phyloP scores from a whole-genome alignment of 1,284 basidiomycete species.

The Rugosomyces carneus region DNA sequence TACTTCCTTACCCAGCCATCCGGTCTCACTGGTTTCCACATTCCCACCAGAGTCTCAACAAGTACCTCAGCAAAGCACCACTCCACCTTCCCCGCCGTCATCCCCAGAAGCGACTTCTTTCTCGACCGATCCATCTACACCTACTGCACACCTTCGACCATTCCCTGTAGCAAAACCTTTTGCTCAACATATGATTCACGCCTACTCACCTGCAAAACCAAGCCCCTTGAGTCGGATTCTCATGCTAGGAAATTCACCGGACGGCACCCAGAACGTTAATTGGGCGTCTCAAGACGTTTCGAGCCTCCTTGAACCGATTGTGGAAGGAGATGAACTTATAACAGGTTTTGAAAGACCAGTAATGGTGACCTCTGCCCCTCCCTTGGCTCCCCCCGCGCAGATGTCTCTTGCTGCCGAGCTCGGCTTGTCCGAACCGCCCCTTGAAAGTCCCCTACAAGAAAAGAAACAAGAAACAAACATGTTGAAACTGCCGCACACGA shows the following conservation, averaged over 20 bases:
- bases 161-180: conserved; percentile 69
- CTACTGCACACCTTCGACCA: conserved; percentile 29
- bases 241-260: conserved; percentile 59
- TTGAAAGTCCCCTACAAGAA: conserved; percentile 36
- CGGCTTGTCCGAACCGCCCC: conserved; percentile 31
- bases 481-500: too few species aligned
- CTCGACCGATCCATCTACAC: conserved; percentile 18
- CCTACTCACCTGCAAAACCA: conserved; percentile 71
- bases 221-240: conserved; percentile 72
- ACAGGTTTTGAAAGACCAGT: conserved; percentile 19
- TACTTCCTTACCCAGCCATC: conserved; percentile 44
- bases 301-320: conserved; percentile 23
- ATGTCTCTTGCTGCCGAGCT: conserved; percentile 34
- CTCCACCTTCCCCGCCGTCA: conserved; percentile 15
- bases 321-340: conserved; percentile 32
- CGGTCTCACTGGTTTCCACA: conserved; percentile 28
- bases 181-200: conserved; percentile 62
- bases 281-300: conserved; percentile 15
- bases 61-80: conserved; percentile 10
- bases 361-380: conserved; percentile 7
- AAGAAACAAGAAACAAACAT: conserved; percentile 32
- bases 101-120: conserved; percentile 2
- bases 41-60: conserved; percentile 10
- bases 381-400: not conserved
- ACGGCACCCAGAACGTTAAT: conserved; percentile 29